phyloP scores from a whole-genome alignment of 2,329 filamentous ascomycete species.

The Catunica adiposa region DNA sequence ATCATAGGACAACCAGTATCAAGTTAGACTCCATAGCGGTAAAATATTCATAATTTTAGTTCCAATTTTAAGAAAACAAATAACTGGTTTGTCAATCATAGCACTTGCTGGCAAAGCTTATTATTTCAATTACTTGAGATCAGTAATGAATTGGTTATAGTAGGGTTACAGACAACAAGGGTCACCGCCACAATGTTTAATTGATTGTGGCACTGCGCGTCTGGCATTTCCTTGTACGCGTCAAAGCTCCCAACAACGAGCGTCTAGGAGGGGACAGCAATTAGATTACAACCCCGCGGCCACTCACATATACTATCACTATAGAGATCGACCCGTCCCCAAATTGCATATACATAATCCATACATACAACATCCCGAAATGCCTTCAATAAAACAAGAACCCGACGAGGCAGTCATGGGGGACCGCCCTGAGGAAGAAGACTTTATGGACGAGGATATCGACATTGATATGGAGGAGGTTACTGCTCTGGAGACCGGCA shows the following conservation, averaged over 20 bases:
- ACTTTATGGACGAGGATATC: slow-evolving; percentile 12
- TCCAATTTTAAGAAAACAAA: background rate
- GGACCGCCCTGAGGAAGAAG: slow-evolving; percentile 8
- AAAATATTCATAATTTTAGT: too few species aligned
- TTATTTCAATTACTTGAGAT: too few species aligned
- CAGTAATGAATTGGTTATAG: too few species aligned
- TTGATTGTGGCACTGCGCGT: slow-evolving; percentile 4
- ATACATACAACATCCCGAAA: background rate
- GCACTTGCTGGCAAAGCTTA: too few species aligned
- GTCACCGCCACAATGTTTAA: background rate
- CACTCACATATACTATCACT: background rate
- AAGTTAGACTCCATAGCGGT: too few species aligned
- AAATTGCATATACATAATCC: background rate
- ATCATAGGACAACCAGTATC: too few species aligned
- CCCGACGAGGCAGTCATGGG: slow-evolving; percentile 26
- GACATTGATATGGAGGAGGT: slow-evolving; percentile 16
- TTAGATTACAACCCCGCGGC: background rate
- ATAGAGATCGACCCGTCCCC: background rate
- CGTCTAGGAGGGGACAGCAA: background rate
- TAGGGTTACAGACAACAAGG: background rate
- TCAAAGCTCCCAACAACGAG: background rate
- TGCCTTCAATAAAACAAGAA: slow-evolving; percentile 7
- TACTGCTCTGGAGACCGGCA: slow-evolving; percentile 15
- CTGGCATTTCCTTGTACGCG: background rate
- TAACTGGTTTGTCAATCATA: too few species aligned